These are phyloP conservation scores for Leccinum fuscescens DNA, from an alignment of 1,284 basidiomycete genomes.

Conservation along the genomic window DNA sequence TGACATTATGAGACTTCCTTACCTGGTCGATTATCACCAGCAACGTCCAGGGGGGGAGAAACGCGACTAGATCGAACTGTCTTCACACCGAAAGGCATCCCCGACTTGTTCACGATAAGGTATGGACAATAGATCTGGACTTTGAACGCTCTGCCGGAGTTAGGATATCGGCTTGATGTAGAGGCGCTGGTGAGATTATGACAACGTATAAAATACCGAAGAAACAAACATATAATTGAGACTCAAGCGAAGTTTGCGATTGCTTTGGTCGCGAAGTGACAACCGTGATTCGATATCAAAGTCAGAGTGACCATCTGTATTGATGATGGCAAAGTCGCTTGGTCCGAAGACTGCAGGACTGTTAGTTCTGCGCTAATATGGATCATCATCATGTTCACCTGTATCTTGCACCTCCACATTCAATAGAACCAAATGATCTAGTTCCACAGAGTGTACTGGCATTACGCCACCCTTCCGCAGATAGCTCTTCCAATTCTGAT, in stretches of 20 bases:
- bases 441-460: slow-evolving; percentile 95
- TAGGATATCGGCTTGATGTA: slow-evolving; percentile 67
- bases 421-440: slow-evolving; percentile 91
- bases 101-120: slow-evolving; percentile 92
- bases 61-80: slow-evolving; percentile 71
- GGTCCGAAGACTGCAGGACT: slow-evolving; percentile 74
- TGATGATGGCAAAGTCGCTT: slow-evolving; percentile 98
- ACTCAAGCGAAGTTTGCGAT: slow-evolving; percentile 78
- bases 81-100: slow-evolving; percentile 78
- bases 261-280: slow-evolving; percentile 72
- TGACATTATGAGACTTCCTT: slow-evolving; percentile 8
- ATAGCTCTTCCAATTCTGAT: slow-evolving; percentile 91
- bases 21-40: slow-evolving; percentile 73
- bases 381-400: slow-evolving; percentile 43
- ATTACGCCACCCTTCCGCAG: slow-evolving; percentile 92
- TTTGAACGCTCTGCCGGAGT: slow-evolving; percentile 97
- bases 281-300: slow-evolving; percentile 80
- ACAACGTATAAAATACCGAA: neutral
- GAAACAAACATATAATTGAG: slow-evolving; percentile 82
- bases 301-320: slow-evolving; percentile 90
- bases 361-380: slow-evolving; percentile 3
- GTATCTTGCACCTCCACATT: slow-evolving; percentile 91
- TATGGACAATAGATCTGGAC: slow-evolving; percentile 96
- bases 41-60: slow-evolving; percentile 73
- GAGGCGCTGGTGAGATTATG: neutral